Evolutionary conservation across 345 rosid genomes (phyloP), one percentile per base, ranked within the genome.

Genomic region (Combretum micranthum): DNA sequence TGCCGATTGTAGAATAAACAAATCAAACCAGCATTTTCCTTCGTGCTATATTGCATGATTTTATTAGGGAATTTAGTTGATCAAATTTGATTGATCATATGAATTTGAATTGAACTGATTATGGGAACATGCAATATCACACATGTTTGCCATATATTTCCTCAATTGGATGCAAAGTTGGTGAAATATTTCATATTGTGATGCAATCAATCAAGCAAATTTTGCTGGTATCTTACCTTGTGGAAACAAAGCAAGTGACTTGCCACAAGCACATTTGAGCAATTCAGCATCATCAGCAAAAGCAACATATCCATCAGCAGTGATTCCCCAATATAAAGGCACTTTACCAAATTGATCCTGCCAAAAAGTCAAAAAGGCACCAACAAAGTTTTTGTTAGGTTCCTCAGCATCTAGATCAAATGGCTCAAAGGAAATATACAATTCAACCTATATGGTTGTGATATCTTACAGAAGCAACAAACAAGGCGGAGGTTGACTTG

Each of bases 221-320:
- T 25, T 25, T 25, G 39, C 39, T 32, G 9, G 39, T 32, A 23
- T 13, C 21, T 37, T 13, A 61, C 97, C 97, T 87, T 82, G 86
- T 60, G 98, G 98, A 71, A 91, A 91, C 45, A 91, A 82, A 63
- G 96, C 98, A 57, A 87, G 94, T 11, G 98, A 91, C 76, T 91
- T 91, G 71, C 98, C 98, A 75, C 98, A 87, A 18, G 98, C 86
- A 51, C 89, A 86, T 73, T 74, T 91, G 26, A 91, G 91, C 83
- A 91, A 63, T 2, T 85, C 91, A 63, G 82, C 61, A 76, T 87
- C 78, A 69, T 91, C 83, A 55, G 96, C 94, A 72, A 91, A 91
- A 26, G 98, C 96, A 3, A 90, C 96, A 55, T 60, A 72, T 13
- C 97, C 89, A 69, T 90, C 97, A 19, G 94, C 96, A 45, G 96